phyloP scores from a whole-genome alignment of 2,329 filamentous ascomycete genomes.

The Paraphaeosphaeria sporulosa region DNA sequence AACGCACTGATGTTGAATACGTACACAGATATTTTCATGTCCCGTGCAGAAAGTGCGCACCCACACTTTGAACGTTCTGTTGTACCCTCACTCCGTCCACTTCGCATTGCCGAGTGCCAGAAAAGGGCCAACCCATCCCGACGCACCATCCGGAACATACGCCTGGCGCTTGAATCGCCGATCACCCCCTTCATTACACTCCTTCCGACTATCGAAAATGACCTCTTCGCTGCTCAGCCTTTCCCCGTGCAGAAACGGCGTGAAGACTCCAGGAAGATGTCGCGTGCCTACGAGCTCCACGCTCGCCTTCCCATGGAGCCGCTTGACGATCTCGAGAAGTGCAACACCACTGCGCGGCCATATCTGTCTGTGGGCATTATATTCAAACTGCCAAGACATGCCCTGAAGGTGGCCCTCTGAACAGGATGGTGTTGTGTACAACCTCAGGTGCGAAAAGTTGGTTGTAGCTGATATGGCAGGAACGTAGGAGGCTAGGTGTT shows the following conservation, averaged over 20 bases:
- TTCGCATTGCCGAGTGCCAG: background rate
- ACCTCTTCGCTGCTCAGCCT: background rate
- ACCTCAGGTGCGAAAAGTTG: background rate
- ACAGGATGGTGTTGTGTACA: background rate
- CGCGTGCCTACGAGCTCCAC: background rate
- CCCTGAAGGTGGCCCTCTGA: background rate
- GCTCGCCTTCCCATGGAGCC: background rate
- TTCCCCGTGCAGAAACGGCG: constrained; percentile 9
- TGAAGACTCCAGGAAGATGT: too few relatives aligned
- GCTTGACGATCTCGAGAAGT: background rate
- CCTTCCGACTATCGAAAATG: constrained; percentile 2
- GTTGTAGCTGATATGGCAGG: constrained; percentile 6
- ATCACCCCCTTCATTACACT: background rate
- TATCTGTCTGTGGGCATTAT: background rate
- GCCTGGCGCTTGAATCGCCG: background rate
- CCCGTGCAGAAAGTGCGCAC: too few relatives aligned
- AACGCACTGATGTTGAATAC: too few relatives aligned
- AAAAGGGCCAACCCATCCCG: background rate
- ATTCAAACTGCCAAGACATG: background rate
- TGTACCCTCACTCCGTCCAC: too few relatives aligned
- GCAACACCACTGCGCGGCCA: background rate
- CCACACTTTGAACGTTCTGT: too few relatives aligned
- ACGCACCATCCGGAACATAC: background rate
- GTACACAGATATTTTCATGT: too few relatives aligned
- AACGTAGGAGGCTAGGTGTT: background rate